These are phyloP conservation scores for Dalechampia spathulata DNA, from an alignment of 441 rosid genomes.

Conservation along the genomic window DNA sequence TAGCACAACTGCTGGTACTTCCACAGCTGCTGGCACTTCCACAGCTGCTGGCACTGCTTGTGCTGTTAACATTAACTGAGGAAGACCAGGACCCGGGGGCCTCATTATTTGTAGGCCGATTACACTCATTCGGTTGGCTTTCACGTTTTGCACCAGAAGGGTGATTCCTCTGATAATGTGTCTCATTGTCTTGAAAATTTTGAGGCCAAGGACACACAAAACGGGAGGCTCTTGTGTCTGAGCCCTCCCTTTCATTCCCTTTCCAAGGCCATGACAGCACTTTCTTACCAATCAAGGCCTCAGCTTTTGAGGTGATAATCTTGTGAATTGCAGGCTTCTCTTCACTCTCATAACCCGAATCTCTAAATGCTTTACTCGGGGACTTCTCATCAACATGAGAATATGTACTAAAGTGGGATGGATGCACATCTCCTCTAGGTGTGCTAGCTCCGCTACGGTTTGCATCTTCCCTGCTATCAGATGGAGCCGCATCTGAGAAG, in stretches of 20 bases:
- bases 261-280: conserved; percentile 96
- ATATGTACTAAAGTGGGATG: conserved; percentile 53
- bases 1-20: conserved; percentile 70
- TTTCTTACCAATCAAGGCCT: conserved; percentile 78
- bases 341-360: conserved; percentile 70
- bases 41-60: conserved; percentile 83
- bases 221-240: conserved; percentile 41
- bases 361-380: conserved; percentile 35
- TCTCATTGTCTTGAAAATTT: conserved; percentile 49
- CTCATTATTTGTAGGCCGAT: conserved; percentile 43
- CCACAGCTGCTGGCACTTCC: conserved; percentile 83
- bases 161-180: conserved; percentile 33
- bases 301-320: conserved; percentile 64
- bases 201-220: conserved; percentile 53
- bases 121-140: conserved; percentile 37
- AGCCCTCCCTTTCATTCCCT: conserved; percentile 65
- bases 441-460: conserved; percentile 86
- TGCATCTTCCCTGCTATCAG: conserved; percentile 72
- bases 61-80: conserved; percentile 65
- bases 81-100: conserved; percentile 79
- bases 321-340: conserved; percentile 65
- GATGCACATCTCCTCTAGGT: conserved; percentile 65
- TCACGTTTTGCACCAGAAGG: conserved; percentile 37
- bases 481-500: conserved; percentile 37
- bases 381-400: conserved; percentile 46